Evolutionary conservation across 495 filamentous ascomycete genomes (phyloP).

Genomic region (Penicillium daleae): DNA sequence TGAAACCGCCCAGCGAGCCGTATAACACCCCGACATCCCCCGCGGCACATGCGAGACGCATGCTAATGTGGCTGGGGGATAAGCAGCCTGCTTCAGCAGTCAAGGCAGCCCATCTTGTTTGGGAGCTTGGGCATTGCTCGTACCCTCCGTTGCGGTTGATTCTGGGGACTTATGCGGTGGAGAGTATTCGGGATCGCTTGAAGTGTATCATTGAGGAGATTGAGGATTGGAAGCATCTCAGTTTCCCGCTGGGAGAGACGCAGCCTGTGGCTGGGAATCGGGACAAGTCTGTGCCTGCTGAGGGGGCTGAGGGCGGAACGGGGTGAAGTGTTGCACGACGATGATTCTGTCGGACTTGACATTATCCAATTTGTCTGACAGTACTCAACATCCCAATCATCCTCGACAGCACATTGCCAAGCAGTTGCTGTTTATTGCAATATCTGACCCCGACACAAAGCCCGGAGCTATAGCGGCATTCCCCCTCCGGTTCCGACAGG

Average conservation of each 20-base stretch:
- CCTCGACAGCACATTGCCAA: background rate
- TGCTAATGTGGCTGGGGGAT: constrained; percentile 95
- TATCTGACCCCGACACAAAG: background rate
- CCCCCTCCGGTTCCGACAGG: background rate
- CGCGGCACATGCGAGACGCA: constrained; percentile 84
- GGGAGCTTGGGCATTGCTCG: constrained; percentile 92
- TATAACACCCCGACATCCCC: constrained; percentile 78
- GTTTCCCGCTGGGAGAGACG: constrained; percentile 50
- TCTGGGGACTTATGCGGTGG: constrained; percentile 90
- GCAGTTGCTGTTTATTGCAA: background rate
- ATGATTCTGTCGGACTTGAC: background rate
- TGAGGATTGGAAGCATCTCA: constrained; percentile 87
- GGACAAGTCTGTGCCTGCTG: constrained; percentile 14
- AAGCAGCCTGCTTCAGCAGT: constrained; percentile 90
- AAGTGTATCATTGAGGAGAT: constrained; percentile 92
- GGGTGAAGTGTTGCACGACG: background rate
- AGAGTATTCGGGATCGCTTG: constrained; percentile 88
- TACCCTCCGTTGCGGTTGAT: constrained; percentile 86
- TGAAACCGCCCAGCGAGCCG: constrained; percentile 81
- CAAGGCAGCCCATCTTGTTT: constrained; percentile 92
- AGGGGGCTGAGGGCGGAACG: constrained; percentile 12
- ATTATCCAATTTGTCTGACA: background rate
- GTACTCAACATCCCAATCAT: background rate
- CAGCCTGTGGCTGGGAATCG: constrained; percentile 23
- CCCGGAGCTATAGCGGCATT: background rate